Base-by-base conservation (phyloP, 352 stramenopile species). In the Paralagenidium karlingii region DNA sequence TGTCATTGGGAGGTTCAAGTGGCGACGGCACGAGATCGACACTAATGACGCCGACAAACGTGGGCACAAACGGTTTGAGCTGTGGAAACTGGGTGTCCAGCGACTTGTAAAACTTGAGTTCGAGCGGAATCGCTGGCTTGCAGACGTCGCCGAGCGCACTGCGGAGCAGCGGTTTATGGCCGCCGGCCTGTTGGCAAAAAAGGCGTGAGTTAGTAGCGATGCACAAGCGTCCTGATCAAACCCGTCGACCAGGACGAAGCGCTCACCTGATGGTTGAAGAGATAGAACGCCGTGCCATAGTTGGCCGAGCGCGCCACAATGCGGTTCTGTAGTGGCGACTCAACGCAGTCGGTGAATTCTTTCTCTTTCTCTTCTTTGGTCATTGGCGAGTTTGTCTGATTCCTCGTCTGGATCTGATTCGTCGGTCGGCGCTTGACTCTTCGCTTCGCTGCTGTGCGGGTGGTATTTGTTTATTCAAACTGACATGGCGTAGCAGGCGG, bases 201-300 rank as follows among this genome's bases (percentile, higher is more conserved):
- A n/a, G n/a, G n/a, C n/a, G n/a, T n/a, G n/a, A n/a, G n/a, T n/a
- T n/a, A n/a, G n/a, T n/a, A n/a, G n/a, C n/a, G n/a, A n/a, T n/a
- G n/a, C n/a, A n/a, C n/a, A n/a, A n/a, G n/a, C n/a, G n/a, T n/a
- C n/a, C n/a, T n/a, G n/a, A n/a, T n/a, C n/a, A n/a, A n/a, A n/a
- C n/a, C n/a, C n/a, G n/a, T n/a, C n/a, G n/a, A n/a, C n/a, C n/a
- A 37, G 13, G 10, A 13, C 3, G 3, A n/a, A 5, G 8, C n/a
- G 33, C 34, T n/a, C 11, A 77, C 64, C 55, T 88, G 74, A 47
- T 85, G 74, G 46, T 63, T 82, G 59, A 81, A 88, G 3, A 88
- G 62, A 34, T 82, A 83, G 44, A 85, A 79, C 18, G 56, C 66
- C 11, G 68, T 80, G 28, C 74, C 74, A n/a, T 80, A 61, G 31